Evolutionary conservation across 1,284 basidiomycete species (phyloP).

Genomic region (Sanguinoderma infundibulare): DNA sequence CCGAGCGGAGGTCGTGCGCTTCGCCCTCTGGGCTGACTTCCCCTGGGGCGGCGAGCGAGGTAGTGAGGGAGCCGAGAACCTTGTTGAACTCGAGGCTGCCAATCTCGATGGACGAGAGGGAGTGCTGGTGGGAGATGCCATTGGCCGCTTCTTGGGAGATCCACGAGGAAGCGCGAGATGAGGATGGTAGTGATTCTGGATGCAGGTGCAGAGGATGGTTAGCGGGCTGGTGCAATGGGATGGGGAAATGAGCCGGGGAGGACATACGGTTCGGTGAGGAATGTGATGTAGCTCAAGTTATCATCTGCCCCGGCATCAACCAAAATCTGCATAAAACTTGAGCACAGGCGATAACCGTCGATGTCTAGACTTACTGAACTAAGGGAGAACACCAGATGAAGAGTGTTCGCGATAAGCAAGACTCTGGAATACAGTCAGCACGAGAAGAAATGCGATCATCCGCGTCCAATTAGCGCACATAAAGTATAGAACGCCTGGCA

Average conservation of each 20-base stretch:
- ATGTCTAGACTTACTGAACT: not conserved
- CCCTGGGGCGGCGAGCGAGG: constrained; percentile 1
- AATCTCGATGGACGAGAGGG: not conserved
- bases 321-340: too few species aligned
- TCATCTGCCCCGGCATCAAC: not conserved
- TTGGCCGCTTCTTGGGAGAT: constrained; percentile 11
- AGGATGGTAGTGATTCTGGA: constrained; percentile 5
- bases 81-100: constrained; percentile 9
- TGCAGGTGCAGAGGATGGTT: not conserved
- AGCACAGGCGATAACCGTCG: too few species aligned
- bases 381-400: constrained; percentile 11
- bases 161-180: constrained; percentile 11
- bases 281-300: constrained; percentile 4
- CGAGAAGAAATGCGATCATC: too few species aligned
- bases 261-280: constrained; percentile 6
- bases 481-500: constrained; percentile 5
- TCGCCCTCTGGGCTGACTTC: not conserved
- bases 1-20: not conserved
- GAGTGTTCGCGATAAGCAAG: constrained; percentile 1
- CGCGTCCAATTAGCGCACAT: not conserved
- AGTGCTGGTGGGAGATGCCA: not conserved
- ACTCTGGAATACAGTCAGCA: not conserved
- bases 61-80: not conserved
- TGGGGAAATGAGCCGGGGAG: too few species aligned
- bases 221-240: too few species aligned